phyloP scores from a whole-genome alignment of 352 stramenopile species.

The Phytophthora ramorum region DNA sequence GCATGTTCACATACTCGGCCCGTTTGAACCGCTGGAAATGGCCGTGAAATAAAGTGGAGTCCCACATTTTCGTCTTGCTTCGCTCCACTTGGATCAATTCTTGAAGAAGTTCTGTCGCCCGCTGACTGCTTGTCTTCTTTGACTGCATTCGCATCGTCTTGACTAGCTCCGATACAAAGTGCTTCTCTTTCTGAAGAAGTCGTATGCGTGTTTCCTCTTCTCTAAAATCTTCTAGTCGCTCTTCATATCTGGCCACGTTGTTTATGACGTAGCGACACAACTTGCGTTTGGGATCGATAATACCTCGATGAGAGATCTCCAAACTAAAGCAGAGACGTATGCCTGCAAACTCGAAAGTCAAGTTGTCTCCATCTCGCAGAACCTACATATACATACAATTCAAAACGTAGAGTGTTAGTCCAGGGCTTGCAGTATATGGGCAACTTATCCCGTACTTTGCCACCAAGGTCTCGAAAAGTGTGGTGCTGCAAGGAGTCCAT shows the following conservation, averaged over 20 bases:
- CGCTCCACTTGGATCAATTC: slow-evolving; percentile 72
- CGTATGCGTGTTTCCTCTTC: slow-evolving; percentile 60
- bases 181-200: slow-evolving; percentile 62
- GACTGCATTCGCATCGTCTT: slow-evolving; percentile 77
- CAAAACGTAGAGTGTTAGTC: not conserved
- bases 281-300: slow-evolving; percentile 9
- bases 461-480: slow-evolving; percentile 45
- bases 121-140: slow-evolving; percentile 63
- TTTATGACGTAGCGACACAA: slow-evolving; percentile 22
- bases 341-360: slow-evolving; percentile 68
- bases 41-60: slow-evolving; percentile 74
- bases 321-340: slow-evolving; percentile 68
- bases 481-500: slow-evolving; percentile 65
- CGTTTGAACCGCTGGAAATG: slow-evolving; percentile 74
- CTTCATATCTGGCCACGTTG: slow-evolving; percentile 41
- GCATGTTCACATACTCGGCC: slow-evolving; percentile 62
- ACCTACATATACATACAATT: slow-evolving; percentile 16
- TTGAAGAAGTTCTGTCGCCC: slow-evolving; percentile 60
- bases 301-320: slow-evolving; percentile 39
- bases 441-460: slow-evolving; percentile 40
- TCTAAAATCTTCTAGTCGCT: slow-evolving; percentile 68
- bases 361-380: slow-evolving; percentile 32
- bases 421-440: not conserved
- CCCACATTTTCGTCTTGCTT: slow-evolving; percentile 63
- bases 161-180: slow-evolving; percentile 76